phyloP scores from a whole-genome alignment of 306 rosid species.

The Lathyrus sativus region DNA sequence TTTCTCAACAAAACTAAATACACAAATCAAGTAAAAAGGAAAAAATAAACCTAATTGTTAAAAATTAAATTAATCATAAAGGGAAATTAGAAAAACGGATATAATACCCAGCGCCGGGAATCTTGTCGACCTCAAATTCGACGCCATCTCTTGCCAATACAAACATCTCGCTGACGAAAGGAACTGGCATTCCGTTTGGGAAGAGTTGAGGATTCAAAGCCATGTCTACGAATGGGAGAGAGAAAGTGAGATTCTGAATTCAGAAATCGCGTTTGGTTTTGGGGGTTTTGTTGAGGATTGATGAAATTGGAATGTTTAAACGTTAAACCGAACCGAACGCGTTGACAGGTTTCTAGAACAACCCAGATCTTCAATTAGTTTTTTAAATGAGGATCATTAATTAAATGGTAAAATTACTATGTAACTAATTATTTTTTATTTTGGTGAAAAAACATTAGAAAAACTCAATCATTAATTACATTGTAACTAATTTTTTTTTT shows the following conservation, averaged over 20 bases:
- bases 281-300: not conserved
- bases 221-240: slow-evolving; percentile 34
- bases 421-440: too few relatives aligned
- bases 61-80: not conserved
- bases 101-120: slow-evolving; percentile 69
- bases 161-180: slow-evolving; percentile 82
- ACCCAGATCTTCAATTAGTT: not conserved
- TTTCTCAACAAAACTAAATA: too few relatives aligned
- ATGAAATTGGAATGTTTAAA: not conserved
- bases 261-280: not conserved
- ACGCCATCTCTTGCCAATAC: slow-evolving; percentile 97
- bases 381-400: too few relatives aligned
- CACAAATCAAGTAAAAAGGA: not conserved
- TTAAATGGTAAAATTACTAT: too few relatives aligned
- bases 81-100: not conserved
- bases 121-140: slow-evolving; percentile 86
- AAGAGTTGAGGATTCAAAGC: slow-evolving; percentile 88
- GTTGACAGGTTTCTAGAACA: slow-evolving; percentile 8
- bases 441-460: too few relatives aligned
- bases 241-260: too few relatives aligned
- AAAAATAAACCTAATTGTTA: not conserved
- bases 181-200: slow-evolving; percentile 82
- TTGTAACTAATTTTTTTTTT: too few relatives aligned
- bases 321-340: not conserved
- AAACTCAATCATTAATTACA: too few relatives aligned